Evolutionary conservation across 78 protist genomes (phyloP).

Genomic region (Speleostelium caveatum): DNA sequence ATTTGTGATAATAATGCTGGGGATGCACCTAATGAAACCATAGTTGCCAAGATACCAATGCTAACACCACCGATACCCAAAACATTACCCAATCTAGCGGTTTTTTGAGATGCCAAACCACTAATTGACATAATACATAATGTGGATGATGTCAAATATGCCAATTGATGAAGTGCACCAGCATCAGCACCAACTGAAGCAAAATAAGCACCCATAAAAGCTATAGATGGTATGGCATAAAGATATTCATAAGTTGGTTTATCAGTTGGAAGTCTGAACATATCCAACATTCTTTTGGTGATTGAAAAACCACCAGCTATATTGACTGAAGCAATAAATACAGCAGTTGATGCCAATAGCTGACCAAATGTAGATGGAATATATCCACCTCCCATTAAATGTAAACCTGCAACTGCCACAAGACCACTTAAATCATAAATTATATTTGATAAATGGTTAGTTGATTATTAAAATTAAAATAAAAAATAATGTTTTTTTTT

Average conservation of each 20-base stretch:
- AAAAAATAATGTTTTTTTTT: too few species aligned
- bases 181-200: conserved; percentile 19
- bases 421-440: too few species aligned
- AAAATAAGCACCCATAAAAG: conserved; percentile 56
- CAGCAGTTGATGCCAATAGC: conserved; percentile 86
- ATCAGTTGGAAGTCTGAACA: conserved; percentile 89
- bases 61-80: conserved; percentile 81
- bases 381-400: conserved; percentile 77
- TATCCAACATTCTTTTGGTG: conserved; percentile 97
- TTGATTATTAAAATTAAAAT: too few species aligned
- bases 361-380: conserved; percentile 57
- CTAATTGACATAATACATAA: conserved; percentile 63
- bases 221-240: conserved; percentile 45
- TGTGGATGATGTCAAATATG: conserved; percentile 27
- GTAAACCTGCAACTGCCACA: conserved; percentile 96
- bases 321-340: conserved; percentile 93
- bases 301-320: conserved; percentile 97
- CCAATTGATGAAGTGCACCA: conserved; percentile 23
- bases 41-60: conserved; percentile 64
- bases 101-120: conserved; percentile 57
- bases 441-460: too few species aligned
- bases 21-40: conserved; percentile 6
- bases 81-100: conserved; percentile 61
- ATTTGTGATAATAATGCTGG: conserved; percentile 25
- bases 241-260: conserved; percentile 53